A percentile compares a stretch with the other conserved stretches of the same genome.
Evolutionary conservation across 2,329 filamentous ascomycete species (phyloP).

Genomic region (Hypoxylon sp.): DNA sequence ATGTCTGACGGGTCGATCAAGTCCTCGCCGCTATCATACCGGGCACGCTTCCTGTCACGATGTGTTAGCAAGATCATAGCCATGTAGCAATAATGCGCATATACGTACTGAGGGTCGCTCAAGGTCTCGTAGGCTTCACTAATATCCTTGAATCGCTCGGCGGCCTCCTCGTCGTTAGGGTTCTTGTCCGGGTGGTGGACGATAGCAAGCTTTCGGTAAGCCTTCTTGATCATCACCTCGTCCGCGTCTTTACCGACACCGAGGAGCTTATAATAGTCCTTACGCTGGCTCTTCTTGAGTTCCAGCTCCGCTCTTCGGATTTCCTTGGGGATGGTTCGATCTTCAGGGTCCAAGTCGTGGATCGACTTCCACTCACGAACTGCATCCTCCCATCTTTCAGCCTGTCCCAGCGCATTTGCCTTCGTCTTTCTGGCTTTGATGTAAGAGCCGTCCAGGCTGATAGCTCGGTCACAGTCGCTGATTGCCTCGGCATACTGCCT

Average conservation of each 20-base stretch:
- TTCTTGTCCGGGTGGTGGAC: constrained; percentile 98
- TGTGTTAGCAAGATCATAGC: constrained; percentile 47
- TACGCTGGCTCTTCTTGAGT: constrained; percentile 95
- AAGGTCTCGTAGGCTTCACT: constrained; percentile 96
- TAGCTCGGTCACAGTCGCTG: constrained; percentile 83
- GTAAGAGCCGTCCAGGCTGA: constrained; percentile 84
- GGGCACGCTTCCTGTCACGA: constrained; percentile 74
- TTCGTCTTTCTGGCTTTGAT: constrained; percentile 92
- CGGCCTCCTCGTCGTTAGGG: constrained; percentile 81
- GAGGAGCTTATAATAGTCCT: constrained; percentile 99
- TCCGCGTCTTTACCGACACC: constrained; percentile 84
- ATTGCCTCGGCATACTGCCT: constrained; percentile 86
- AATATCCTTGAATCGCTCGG: constrained; percentile 96
- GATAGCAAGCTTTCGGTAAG: constrained; percentile 94
- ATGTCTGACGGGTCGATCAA: constrained; percentile 87
- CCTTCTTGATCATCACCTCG: constrained; percentile 91
- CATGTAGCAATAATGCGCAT: background rate
- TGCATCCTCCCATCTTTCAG: constrained; percentile 91
- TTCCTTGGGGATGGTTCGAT: constrained; percentile 82
- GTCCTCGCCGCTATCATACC: constrained; percentile 93
- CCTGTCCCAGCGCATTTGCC: constrained; percentile 85
- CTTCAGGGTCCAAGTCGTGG: constrained; percentile 81
- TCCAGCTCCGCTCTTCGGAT: constrained; percentile 91
- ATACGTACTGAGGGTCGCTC: constrained; percentile 86
- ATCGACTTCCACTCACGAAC: constrained; percentile 89